A percentile compares a stretch with the other conserved stretches of the same genome.
Conservation (phyloP, 1,284 basidiomycete genomes). For the Mycena citricolor region DNA sequence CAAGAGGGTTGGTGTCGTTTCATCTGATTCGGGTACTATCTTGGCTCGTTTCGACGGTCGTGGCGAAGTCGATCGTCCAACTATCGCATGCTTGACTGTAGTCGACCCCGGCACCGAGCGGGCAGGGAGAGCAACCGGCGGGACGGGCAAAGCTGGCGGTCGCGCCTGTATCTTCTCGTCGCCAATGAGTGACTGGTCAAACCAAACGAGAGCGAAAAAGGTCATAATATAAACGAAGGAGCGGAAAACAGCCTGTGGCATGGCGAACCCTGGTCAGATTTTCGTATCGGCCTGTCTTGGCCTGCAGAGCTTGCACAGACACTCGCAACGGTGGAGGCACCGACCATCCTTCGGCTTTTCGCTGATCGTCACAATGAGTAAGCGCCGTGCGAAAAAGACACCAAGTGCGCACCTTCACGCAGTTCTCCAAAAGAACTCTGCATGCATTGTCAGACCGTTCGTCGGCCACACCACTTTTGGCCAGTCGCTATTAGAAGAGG, state of each 20-base stretch:
- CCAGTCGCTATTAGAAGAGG: constrained; percentile 40
- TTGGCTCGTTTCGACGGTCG: too few relatives aligned
- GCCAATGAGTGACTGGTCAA: constrained; percentile 52
- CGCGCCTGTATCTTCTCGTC: too few relatives aligned
- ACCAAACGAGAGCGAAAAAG: constrained; percentile 43
- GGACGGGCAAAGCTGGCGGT: too few relatives aligned
- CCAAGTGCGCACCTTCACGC: constrained; percentile 36
- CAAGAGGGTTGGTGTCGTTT: too few relatives aligned
- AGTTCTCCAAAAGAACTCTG: constrained; percentile 39
- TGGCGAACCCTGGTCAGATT: constrained; percentile 70
- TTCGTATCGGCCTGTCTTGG: constrained; percentile 29
- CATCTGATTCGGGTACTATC: too few relatives aligned
- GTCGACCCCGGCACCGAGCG: too few relatives aligned
- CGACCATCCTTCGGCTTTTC: constrained; percentile 46
- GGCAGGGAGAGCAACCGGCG: too few relatives aligned
- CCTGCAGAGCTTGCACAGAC: constrained; percentile 41
- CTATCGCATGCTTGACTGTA: too few relatives aligned
- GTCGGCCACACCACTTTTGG: constrained; percentile 32
- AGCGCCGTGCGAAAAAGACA: constrained; percentile 19
- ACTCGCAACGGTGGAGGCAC: constrained; percentile 43
- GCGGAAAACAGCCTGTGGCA: constrained; percentile 49
- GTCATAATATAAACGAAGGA: constrained; percentile 44
- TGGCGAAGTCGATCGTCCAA: too few relatives aligned
- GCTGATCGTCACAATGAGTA: constrained; percentile 43
- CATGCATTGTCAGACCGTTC: constrained; percentile 39